phyloP scores from a whole-genome alignment of 495 filamentous ascomycete genomes.

The Aspergillus olivimuriae region DNA sequence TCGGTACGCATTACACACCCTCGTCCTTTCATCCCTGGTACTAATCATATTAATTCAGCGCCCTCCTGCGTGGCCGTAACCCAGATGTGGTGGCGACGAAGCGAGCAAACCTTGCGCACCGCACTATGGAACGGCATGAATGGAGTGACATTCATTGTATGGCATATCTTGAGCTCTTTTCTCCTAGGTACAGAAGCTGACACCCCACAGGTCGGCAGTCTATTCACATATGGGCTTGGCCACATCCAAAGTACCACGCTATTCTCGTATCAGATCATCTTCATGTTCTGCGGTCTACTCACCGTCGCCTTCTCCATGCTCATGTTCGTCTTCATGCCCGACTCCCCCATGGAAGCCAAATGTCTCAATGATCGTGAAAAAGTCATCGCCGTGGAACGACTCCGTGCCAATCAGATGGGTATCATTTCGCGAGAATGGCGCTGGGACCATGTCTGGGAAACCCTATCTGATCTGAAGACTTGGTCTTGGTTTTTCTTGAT shows the following conservation, averaged over 20 bases:
- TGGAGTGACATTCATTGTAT: constrained; percentile 34
- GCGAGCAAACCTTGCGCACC: constrained; percentile 47
- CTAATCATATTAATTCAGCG: constrained; percentile 16
- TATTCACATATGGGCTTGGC: constrained; percentile 51
- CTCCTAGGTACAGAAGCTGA: too few relatives aligned
- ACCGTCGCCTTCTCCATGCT: constrained; percentile 31
- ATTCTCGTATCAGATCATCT: constrained; percentile 49
- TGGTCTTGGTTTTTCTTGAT: constrained; percentile 24
- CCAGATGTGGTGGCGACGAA: constrained; percentile 53
- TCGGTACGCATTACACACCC: constrained; percentile 6
- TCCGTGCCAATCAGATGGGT: constrained; percentile 49
- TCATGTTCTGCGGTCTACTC: constrained; percentile 45
- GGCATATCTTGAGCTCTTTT: too few relatives aligned
- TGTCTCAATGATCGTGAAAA: constrained; percentile 38
- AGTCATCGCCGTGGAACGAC: constrained; percentile 44
- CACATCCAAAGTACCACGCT: constrained; percentile 43
- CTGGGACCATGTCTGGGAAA: constrained; percentile 45
- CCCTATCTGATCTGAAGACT: constrained; percentile 37
- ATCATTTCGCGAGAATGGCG: constrained; percentile 39
- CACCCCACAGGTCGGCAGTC: constrained; percentile 19
- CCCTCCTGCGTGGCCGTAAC: constrained; percentile 48
- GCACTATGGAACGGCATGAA: constrained; percentile 52
- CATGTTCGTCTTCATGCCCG: constrained; percentile 40
- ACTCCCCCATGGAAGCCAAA: constrained; percentile 43
- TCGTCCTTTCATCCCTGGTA: not conserved